phyloP scores from a whole-genome alignment of 2,329 filamentous ascomycete species.

The Ascochyta koolunga region DNA sequence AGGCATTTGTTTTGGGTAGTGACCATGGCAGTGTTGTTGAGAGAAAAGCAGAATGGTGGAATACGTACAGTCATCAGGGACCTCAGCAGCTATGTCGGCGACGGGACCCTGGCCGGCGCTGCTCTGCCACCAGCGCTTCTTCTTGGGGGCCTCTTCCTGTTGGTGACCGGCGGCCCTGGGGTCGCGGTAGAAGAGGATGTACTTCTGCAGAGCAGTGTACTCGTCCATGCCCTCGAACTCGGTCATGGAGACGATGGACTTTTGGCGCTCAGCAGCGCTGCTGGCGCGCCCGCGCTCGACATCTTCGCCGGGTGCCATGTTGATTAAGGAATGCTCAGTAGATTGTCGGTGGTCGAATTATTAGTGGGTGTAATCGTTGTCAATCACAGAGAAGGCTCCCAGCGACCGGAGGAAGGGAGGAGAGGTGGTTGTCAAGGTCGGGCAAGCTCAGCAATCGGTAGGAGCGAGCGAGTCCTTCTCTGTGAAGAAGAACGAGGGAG shows the following conservation, averaged over 20 bases:
- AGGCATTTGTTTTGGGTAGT: not conserved
- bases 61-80: constrained; percentile 62
- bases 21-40: not conserved
- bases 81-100: constrained; percentile 46
- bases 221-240: constrained; percentile 61
- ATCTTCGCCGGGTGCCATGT: constrained; percentile 40
- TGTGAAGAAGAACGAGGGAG: constrained; percentile 26
- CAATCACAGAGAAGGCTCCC: constrained; percentile 39
- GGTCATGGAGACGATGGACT: constrained; percentile 44
- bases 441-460: constrained; percentile 35
- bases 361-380: constrained; percentile 20
- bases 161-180: constrained; percentile 57
- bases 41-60: not conserved
- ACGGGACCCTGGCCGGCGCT: constrained; percentile 33
- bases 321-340: constrained; percentile 29
- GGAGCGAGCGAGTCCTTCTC: constrained; percentile 39
- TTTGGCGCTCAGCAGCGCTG: constrained; percentile 39
- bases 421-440: constrained; percentile 29
- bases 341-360: constrained; percentile 22
- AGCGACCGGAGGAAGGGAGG: constrained; percentile 26
- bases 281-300: constrained; percentile 43
- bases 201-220: constrained; percentile 69
- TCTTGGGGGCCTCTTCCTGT: constrained; percentile 55
- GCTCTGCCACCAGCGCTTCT: constrained; percentile 63
- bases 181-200: constrained; percentile 71